These are phyloP conservation scores for Gardenia jasminoides DNA, from an alignment of 257 asterid species.

Conservation along the genomic window DNA sequence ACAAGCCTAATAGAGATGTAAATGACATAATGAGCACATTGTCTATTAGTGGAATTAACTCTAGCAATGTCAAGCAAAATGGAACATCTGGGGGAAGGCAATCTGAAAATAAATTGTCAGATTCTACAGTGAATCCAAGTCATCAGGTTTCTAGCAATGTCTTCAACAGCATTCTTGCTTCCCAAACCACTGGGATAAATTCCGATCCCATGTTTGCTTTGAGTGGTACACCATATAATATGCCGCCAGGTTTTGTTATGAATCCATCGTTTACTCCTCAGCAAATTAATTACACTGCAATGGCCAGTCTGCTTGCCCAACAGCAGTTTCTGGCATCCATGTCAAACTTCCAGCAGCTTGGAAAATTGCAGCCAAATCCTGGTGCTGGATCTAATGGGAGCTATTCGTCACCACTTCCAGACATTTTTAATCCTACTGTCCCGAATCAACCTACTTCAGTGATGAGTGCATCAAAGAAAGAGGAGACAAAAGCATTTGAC, in stretches of 20 bases:
- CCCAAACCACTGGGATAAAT: slow-evolving; percentile 59
- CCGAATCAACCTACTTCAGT: slow-evolving; percentile 71
- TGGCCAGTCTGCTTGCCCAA: slow-evolving; percentile 72
- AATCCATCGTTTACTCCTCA: slow-evolving; percentile 70
- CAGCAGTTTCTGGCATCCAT: slow-evolving; percentile 84
- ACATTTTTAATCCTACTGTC: slow-evolving; percentile 70
- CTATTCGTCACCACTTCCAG: slow-evolving; percentile 64
- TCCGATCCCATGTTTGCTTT: slow-evolving; percentile 55
- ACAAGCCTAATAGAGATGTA: slow-evolving; percentile 39
- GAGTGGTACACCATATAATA: slow-evolving; percentile 60
- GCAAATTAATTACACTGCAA: slow-evolving; percentile 53
- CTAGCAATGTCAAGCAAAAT: slow-evolving; percentile 41
- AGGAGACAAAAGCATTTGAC: slow-evolving; percentile 87
- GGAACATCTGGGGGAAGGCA: slow-evolving; percentile 32
- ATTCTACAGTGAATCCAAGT: slow-evolving; percentile 32
- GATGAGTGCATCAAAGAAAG: slow-evolving; percentile 73
- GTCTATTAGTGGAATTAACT: slow-evolving; percentile 50
- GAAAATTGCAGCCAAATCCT: slow-evolving; percentile 48
- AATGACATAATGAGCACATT: slow-evolving; percentile 57
- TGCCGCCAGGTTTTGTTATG: slow-evolving; percentile 63
- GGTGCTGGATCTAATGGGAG: slow-evolving; percentile 49
- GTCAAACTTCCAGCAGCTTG: slow-evolving; percentile 85
- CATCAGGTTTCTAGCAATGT: slow-evolving; percentile 36
- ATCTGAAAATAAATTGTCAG: slow-evolving; percentile 31
- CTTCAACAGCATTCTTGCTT: slow-evolving; percentile 44